A percentile compares a stretch with the other conserved stretches of the same genome.
phyloP scores from a whole-genome alignment of 202 grass and related monocot species.

The Setaria viridis region DNA sequence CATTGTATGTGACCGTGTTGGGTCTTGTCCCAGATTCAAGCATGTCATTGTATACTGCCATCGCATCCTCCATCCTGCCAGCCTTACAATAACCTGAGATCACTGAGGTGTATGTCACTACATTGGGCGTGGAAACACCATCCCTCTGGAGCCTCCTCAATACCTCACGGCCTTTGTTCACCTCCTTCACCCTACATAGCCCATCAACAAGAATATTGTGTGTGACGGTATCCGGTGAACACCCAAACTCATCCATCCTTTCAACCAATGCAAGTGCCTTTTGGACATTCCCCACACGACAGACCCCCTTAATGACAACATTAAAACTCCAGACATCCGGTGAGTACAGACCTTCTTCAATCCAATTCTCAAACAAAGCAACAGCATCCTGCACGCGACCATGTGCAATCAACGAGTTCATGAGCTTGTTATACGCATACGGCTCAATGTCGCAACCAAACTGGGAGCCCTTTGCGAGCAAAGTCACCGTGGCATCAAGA shows the following conservation, averaged over 20 bases:
- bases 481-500: constrained; percentile 49
- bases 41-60: constrained; percentile 69
- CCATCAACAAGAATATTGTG: constrained; percentile 81
- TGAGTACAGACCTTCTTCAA: constrained; percentile 50
- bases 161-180: constrained; percentile 59
- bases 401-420: constrained; percentile 53
- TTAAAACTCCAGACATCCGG: constrained; percentile 86
- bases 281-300: constrained; percentile 61
- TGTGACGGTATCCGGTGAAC: constrained; percentile 69
- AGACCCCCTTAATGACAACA: constrained; percentile 74
- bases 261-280: constrained; percentile 68
- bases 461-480: constrained; percentile 49
- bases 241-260: constrained; percentile 76
- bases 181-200: constrained; percentile 66
- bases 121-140: constrained; percentile 69
- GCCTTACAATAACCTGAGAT: constrained; percentile 79
- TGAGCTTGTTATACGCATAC: constrained; percentile 73
- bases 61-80: constrained; percentile 66
- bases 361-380: constrained; percentile 58
- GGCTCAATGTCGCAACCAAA: constrained; percentile 55
- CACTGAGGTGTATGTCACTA: constrained; percentile 86
- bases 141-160: constrained; percentile 70
- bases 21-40: constrained; percentile 57
- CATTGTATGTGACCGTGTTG: constrained; percentile 82
- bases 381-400: constrained; percentile 56